Evolutionary conservation across 2,329 filamentous ascomycete genomes (phyloP), one percentile per base, ranked within the genome.

Genomic region (Pseudofabraea citricarpa): DNA sequence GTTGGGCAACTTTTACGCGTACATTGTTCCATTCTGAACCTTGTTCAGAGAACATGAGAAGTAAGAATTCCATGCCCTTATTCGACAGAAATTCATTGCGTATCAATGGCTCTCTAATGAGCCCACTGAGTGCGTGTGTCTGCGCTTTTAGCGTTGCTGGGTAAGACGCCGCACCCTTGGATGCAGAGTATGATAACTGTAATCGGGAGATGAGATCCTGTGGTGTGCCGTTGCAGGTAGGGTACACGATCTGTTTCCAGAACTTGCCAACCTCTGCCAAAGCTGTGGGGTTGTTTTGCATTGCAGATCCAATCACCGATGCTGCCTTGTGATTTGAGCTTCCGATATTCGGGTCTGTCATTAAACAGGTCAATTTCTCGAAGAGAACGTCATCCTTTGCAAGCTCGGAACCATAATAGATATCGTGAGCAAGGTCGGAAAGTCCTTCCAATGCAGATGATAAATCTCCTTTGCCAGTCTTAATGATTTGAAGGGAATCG

Each of bases 381-480:
- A 82, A 52, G 2, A 73, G 73, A 2, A 72, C 70, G 3, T 66
- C 56, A 50, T 82, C 74, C 57, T 79, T 74, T 18, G 73, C 69
- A 45, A 85, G 72, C 58, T 82, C 77, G 15, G 81, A 66, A 8
- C 82, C 82, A 60, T 84, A 86, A 65, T 83, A 85, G 49, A 85
- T 78, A 60, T 85, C 82, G 60, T 85, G 81, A 0, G 81, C 75
- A 21, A 84, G 64, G 6, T 85, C 81, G 48, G 75, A 70, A n/a
- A 86, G 70, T 24, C 69, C 69, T 24, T 75, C 71, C 6, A 86
- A 68, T 0, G 63, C 58, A 6, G 45, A 36, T 26, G 56, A 50
- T 48, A 58, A 50, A 39, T 49, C 44, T 31, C 53, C 51, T 6
- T 54, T 52, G 16, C 69, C 66, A 36, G 61, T 68, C 54, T 75